A percentile compares a stretch with the other conserved stretches of the same genome.
These are phyloP conservation scores for Suillus hirtellus DNA, from an alignment of 768 basidiomycete species.

Conservation along the genomic window DNA sequence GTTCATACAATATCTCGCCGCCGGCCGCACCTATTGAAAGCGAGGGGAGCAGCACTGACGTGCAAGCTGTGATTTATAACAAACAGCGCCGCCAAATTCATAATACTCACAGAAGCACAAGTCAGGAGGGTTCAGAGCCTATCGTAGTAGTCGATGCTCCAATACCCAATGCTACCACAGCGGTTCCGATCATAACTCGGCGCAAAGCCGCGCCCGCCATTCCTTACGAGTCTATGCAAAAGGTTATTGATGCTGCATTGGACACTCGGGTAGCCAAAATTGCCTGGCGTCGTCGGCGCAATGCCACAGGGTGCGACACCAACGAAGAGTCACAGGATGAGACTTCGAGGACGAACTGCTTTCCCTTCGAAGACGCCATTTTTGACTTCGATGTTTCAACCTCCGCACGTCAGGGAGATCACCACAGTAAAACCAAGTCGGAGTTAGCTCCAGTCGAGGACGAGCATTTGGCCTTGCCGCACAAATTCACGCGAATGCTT, in stretches of 20 bases:
- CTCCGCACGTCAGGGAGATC: neutral
- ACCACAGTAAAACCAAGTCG: neutral
- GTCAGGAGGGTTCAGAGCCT: neutral
- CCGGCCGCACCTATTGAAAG: neutral
- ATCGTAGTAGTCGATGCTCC: no score
- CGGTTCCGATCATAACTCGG: neutral
- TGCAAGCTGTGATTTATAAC: neutral
- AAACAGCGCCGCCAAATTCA: neutral
- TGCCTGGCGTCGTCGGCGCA: neutral
- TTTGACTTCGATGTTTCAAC: neutral
- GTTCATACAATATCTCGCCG: neutral
- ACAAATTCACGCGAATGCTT: neutral
- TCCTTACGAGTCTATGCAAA: conserved; percentile 5
- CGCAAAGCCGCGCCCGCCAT: neutral
- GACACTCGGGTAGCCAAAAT: conserved; percentile 9
- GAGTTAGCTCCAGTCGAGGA: neutral
- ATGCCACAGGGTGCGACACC: neutral
- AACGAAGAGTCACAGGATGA: neutral
- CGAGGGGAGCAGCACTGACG: neutral
- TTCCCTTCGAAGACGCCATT: neutral
- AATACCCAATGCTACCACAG: neutral
- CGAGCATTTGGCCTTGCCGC: neutral
- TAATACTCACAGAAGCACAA: neutral
- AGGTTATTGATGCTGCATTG: conserved; percentile 6
- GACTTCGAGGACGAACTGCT: neutral